Conservation (phyloP, 352 stramenopile genomes). For the Globisporangium parvum region DNA sequence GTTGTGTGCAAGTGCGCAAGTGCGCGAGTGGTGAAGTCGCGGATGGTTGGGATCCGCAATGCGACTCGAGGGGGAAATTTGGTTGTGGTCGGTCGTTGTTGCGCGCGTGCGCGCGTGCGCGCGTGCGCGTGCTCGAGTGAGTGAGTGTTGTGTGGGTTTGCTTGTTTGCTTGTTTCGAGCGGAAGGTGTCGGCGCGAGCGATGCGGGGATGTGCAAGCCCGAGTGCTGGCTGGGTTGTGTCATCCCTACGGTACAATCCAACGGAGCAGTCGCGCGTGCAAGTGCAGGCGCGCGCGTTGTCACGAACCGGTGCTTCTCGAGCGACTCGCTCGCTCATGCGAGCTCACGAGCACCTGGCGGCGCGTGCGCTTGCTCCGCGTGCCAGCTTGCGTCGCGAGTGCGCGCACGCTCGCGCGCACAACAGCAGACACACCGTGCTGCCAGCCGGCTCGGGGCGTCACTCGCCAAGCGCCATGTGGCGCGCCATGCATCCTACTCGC, state of each 20-base stretch:
- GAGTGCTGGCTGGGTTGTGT: background rate
- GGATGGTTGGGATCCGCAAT: constrained; percentile 3
- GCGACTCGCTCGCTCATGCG: background rate
- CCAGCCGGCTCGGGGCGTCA: background rate
- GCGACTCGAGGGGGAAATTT: background rate
- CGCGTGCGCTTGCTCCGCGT: background rate
- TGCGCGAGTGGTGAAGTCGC: background rate
- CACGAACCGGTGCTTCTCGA: background rate
- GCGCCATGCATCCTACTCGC: too few relatives aligned
- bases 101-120: background rate
- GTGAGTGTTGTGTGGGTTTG: background rate
- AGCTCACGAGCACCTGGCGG: too few relatives aligned
- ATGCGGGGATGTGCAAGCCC: background rate
- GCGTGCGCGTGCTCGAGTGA: background rate
- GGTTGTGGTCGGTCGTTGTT: background rate
- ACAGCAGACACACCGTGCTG: background rate
- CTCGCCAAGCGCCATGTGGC: background rate
- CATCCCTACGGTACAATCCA: background rate
- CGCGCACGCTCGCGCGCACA: background rate
- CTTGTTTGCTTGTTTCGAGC: background rate
- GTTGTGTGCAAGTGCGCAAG: too few relatives aligned
- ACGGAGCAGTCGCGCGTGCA: background rate
- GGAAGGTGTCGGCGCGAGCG: background rate
- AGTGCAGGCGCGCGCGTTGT: background rate
- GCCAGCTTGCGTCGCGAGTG: background rate